Base-by-base conservation (phyloP, 2,329 filamentous ascomycete species). In the Epichloe sp. region DNA sequence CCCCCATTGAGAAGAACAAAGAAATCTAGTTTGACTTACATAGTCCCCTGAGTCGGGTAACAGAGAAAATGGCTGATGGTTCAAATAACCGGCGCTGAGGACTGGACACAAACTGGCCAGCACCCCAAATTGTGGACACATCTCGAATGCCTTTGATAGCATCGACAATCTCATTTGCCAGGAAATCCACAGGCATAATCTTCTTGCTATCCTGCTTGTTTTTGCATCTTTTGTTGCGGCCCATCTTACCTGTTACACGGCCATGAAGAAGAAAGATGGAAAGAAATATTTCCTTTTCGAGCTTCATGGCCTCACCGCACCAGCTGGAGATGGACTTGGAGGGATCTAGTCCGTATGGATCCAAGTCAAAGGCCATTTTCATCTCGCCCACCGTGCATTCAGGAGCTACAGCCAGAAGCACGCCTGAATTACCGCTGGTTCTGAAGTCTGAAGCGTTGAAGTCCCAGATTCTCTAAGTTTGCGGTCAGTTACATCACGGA, bases 381-480 rank as follows among this genome's bases (percentile, higher is more conserved):
- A 62, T 51, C 6, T 62, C 57, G 3, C 46, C 50, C 10, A 60
- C 49, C 1, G 58, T 60, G 44, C 58, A 62, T 12, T 62, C 57
- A 1, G 64, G 63, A 5, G 56, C 52, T 1, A 60, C 46, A 3
- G 55, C 60, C 5, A 65, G 35, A 23, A 68, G 57, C 1, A 64
- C 57, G 2, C 48, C 48, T 0, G 61, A 61, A 0, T 52, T 52
- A 0, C 62, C 60, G 0, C 53, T 15, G 4, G 52, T 51, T 2
- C 51, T 51, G 7, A 62, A 61, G 0, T 43, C 45, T 0, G 56
- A 54, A 0, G 55, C 54, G 2, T 53, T 45, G 26, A 62, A 60
- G 15, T 68, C 59, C 53, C 58, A 66, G 1, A 65, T 51, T 14
- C 60, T 60, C 62, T 65, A 19, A 11, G 2, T 12, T 37, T 55